These are phyloP conservation scores for Termitomyces sp. DNA, from an alignment of 768 basidiomycete species.

Conservation along the genomic window DNA sequence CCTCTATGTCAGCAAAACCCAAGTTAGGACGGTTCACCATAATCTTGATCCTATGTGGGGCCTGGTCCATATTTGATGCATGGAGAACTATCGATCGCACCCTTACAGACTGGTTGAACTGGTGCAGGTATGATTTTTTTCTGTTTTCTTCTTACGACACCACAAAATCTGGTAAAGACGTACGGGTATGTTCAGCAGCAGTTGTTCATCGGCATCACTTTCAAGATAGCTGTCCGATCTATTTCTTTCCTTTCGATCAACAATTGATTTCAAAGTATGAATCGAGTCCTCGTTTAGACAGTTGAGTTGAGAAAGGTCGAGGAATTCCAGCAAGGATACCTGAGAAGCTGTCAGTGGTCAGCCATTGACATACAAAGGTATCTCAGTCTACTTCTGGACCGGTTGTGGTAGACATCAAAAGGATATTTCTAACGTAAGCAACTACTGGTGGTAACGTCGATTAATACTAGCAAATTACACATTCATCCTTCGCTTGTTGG, in stretches of 20 bases:
- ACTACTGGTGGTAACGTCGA: constrained; percentile 1
- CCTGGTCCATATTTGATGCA: constrained; percentile 32
- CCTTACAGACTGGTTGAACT: constrained; percentile 71
- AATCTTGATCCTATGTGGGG: constrained; percentile 58
- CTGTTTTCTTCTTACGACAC: neutral
- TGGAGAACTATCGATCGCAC: constrained; percentile 54
- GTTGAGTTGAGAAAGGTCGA: constrained; percentile 56
- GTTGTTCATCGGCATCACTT: constrained; percentile 71
- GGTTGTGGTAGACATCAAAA: constrained; percentile 11
- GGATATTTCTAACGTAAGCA: constrained; percentile 11
- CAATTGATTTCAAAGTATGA: constrained; percentile 49
- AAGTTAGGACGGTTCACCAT: constrained; percentile 54
- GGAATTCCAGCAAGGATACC: constrained; percentile 50
- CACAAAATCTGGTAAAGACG: constrained; percentile 17
- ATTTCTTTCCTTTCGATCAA: constrained; percentile 40
- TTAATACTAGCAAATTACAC: constrained; percentile 61
- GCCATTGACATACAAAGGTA: neutral
- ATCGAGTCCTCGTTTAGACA: constrained; percentile 61
- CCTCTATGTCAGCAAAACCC: constrained; percentile 64
- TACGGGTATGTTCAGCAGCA: constrained; percentile 64
- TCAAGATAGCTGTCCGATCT: constrained; percentile 41
- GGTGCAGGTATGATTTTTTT: constrained; percentile 2
- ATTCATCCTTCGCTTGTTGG: constrained; percentile 91
- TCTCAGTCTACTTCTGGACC: constrained; percentile 11
- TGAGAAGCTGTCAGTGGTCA: constrained; percentile 16